Conservation (phyloP, 805 yeast species). For the Lachancea thermotolerans region DNA sequence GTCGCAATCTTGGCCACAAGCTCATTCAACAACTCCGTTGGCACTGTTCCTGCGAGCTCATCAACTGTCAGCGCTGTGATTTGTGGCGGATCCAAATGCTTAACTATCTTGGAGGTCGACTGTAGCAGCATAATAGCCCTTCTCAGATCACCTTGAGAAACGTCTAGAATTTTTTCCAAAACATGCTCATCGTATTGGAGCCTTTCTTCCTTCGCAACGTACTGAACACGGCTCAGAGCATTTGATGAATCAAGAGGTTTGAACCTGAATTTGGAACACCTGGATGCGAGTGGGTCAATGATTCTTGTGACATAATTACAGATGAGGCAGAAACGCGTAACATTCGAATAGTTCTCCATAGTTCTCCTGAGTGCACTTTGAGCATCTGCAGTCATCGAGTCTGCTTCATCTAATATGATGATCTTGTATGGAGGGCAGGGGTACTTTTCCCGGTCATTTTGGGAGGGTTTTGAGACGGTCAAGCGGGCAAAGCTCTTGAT, state of each 20-base stretch:
- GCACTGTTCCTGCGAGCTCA: conserved; percentile 75
- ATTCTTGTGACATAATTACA: conserved; percentile 96
- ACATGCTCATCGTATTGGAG: conserved; percentile 42
- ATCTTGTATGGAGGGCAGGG: conserved; percentile 97
- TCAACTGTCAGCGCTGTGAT: conserved; percentile 45
- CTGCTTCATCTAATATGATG: conserved; percentile 90
- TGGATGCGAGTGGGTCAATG: conserved; percentile 91
- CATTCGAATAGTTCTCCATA: conserved; percentile 82
- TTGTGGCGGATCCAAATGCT: conserved; percentile 26
- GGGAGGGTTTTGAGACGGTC: conserved; percentile 72
- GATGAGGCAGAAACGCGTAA: conserved; percentile 87
- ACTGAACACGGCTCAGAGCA: conserved; percentile 61
- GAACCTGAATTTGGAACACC: conserved; percentile 94
- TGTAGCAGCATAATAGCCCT: conserved; percentile 87
- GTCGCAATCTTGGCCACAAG: conserved; percentile 36
- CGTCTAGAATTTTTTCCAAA: conserved; percentile 55
- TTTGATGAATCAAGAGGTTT: conserved; percentile 63
- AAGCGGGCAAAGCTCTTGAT: conserved; percentile 82
- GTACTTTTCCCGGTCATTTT: conserved; percentile 60
- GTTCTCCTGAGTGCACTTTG: conserved; percentile 93
- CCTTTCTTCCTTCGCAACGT: conserved; percentile 47
- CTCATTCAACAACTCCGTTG: conserved; percentile 38
- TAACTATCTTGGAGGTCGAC: conserved; percentile 56
- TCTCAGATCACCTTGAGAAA: conserved; percentile 86
- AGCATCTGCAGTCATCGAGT: conserved; percentile 95